Conservation (phyloP, 1,284 basidiomycete genomes). For the Golubevia pallescens region DNA sequence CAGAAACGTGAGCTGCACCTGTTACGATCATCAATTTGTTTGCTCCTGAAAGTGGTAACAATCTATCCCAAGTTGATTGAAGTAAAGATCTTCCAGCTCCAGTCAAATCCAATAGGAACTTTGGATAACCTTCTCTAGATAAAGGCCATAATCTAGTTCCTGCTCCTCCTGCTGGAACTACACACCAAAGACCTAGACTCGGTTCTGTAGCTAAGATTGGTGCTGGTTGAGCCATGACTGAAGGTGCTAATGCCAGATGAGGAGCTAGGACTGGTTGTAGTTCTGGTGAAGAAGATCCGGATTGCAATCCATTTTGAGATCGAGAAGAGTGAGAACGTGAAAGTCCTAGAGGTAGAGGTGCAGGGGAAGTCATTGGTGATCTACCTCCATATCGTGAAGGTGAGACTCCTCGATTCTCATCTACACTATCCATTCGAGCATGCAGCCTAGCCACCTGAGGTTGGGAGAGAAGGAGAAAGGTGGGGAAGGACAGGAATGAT, state of each 20-base stretch:
- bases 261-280: conserved; percentile 8
- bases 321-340: no score
- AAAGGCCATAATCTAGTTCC: conserved; percentile 61
- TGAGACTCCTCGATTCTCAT: conserved; percentile 13
- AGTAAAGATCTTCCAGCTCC: conserved; percentile 50
- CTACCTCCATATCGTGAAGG: background rate
- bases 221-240: conserved; percentile 24
- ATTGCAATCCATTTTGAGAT: no score
- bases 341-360: no score
- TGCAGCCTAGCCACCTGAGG: conserved; percentile 36
- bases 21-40: conserved; percentile 56
- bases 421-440: conserved; percentile 39
- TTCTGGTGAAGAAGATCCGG: background rate
- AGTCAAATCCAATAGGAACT: conserved; percentile 58
- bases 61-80: conserved; percentile 56
- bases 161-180: conserved; percentile 58
- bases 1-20: conserved; percentile 42
- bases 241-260: conserved; percentile 15
- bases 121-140: conserved; percentile 53
- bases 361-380: conserved; percentile 10
- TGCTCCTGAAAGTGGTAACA: conserved; percentile 45
- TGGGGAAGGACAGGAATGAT: background rate
- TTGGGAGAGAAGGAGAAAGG: background rate
- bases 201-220: conserved; percentile 48
- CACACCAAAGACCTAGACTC: conserved; percentile 54